Evolutionary conservation across 805 yeast species (phyloP), one percentile per base, ranked within the genome.

Genomic region (Lachancea mirantina): DNA sequence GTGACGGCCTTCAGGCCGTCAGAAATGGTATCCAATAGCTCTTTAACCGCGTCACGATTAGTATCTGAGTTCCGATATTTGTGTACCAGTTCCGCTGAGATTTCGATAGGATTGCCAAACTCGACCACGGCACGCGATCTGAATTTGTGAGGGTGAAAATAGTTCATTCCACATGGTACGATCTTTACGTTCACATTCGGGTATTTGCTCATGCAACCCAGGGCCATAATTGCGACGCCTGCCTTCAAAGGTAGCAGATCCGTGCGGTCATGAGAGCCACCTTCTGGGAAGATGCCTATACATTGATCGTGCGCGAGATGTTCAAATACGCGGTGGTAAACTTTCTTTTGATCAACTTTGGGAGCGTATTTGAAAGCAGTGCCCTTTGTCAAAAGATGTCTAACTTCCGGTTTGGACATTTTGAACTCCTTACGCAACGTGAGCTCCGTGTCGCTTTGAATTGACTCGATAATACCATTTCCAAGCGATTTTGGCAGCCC

Each of bases 161-260:
- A 89, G 60, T 89, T 89, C 89, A 92, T 80, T 25, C 98, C 98
- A 54, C 95, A 87, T 4, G 97, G 97, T 9, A 92, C 94, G 45
- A 89, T 84, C 47, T 78, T 77, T 4, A 89, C 89, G 36, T 78
- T 77, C 39, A 82, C 76, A 27, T 72, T 70, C 0, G 92, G 85
- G 46, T 83, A 72, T 39, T 74, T 68, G 15, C 77, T 82, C 76
- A 88, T 74, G 7, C 97, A 92, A 6, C 97, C 98, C 19, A 92
- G 66, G 0, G 97, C 98, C 97, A 89, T 92, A 36, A 89, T 82
- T 2, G 96, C 96, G 6, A 92, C 96, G 41, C 98, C 98, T 1
- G 97, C 96, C 54, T 92, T 89, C 45, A 89, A 65, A 0, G 98
- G 98, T 31, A 89, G 67, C 45, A 89, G 61, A 42, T 85, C 94